Base-by-base conservation (phyloP, 331 rosid species). In the Quercus tomentella region DNA sequence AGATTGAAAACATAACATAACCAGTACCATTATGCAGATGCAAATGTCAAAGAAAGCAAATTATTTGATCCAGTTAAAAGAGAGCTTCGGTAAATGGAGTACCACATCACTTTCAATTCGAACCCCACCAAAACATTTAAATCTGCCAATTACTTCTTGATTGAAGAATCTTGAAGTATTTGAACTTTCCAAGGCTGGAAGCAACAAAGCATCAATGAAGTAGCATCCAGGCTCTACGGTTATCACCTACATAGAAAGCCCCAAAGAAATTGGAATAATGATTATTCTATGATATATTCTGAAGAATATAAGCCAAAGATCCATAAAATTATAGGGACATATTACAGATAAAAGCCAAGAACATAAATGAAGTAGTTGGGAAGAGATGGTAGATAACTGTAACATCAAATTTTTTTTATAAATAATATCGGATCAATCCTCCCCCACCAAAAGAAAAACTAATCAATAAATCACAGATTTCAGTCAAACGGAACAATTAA, bases 141-240 rank as follows among this genome's bases (percentile, higher is more conserved):
- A 92, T 79, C 92, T 86, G 61, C 33, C 74, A 66, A 89, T 72
- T 77, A 71, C 88, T 88, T 88, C 88, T 22, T 17, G 86, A 80
- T 92, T 89, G 74, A 94, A 89, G 89, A 91, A 94, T 84, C 79
- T 86, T 7, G 86, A 67, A 61, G 95, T 89, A 26, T 82, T 88
- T 60, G 89, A 84, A 76, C 74, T 81, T 80, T 80, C 81, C 92
- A 91, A 80, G 56, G 97, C 92, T 5, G 98, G 91, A 78, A 67
- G 83, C 81, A 92, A 82, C 84, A 92, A 79, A 76, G 97, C 93
- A 82, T 94, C 92, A 72, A 92, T 89, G 74, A 94, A 91, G 92
- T 94, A 94, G 92, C 97, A 94, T 76, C 98, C 97, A 65, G 97
- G 98, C 84, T 94, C 97, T 78, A 94, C 98, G 0, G 98, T 92